These are phyloP conservation scores for Penicillium expansum DNA, from an alignment of 2,329 filamentous ascomycete genomes.

Conservation along the genomic window DNA sequence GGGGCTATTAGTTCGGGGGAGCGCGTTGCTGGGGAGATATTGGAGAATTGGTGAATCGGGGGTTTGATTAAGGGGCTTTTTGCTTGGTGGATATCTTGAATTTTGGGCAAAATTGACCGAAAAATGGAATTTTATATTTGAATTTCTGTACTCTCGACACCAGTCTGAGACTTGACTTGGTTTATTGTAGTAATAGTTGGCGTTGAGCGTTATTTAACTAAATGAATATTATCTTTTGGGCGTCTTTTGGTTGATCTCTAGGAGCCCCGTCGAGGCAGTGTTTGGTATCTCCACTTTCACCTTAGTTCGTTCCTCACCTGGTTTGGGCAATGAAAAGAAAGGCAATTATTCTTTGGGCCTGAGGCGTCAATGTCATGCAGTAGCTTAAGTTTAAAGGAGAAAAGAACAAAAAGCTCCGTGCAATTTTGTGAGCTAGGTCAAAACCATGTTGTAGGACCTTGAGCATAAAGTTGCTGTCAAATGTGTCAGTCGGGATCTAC, in stretches of 20 bases:
- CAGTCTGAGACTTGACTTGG: neutral
- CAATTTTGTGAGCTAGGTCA: neutral
- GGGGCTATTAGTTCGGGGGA: conserved; percentile 26
- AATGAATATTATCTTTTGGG: neutral
- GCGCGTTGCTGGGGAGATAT: conserved; percentile 13
- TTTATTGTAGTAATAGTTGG: too few species aligned
- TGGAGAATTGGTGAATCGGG: neutral
- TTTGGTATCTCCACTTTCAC: neutral
- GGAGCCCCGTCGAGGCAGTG: neutral
- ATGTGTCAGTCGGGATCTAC: neutral
- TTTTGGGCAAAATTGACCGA: neutral
- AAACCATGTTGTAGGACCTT: neutral
- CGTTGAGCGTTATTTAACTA: neutral
- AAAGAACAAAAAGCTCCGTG: neutral
- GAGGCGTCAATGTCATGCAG: neutral
- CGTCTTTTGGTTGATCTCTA: neutral
- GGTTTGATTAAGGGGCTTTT: neutral
- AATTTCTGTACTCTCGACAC: too few species aligned
- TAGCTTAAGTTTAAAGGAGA: neutral
- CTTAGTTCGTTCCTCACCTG: neutral
- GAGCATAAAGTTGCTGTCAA: neutral
- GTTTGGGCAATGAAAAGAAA: neutral
- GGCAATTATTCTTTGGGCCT: neutral
- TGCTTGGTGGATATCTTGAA: neutral
- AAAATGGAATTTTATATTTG: neutral